Base-by-base conservation (phyloP, 2,329 filamentous ascomycete genomes). In the Chaetomiaceae sp. region DNA sequence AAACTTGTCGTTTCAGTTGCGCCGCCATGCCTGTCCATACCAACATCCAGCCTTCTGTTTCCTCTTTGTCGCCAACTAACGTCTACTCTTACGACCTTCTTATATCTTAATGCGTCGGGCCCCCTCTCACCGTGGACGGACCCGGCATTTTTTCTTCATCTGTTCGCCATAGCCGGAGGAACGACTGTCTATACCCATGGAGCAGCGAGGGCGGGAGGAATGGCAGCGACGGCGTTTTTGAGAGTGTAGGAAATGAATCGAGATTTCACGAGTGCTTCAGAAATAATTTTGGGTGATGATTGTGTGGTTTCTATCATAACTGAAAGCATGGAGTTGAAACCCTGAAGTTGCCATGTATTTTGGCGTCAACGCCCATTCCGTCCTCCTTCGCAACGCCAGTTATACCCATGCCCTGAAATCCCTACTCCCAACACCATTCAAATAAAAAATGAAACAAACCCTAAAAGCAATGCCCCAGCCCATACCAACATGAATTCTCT, bases 111-210 rank as follows among this genome's bases (percentile, higher is more conserved):
- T 57, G 17, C 43, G 19, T 19, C 42, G 51, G 47, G 37, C 7
- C 34, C 23, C 14, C 8, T 4, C n/a, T 36, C 15, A 29, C 29
- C 6, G 5, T 23, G 8, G 8, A 12, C 23, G n/a, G n/a, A n/a
- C 33, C 23, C 29, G n/a, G 27, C 14, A 33, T 34, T 37, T 40
- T 46, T 14, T 51, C 37, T 53, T 56, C 27, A 22, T 47, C 20
- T 51, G 38, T 53, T 45, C 33, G 14, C 37, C 25, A 45, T 39
- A 47, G 55, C 31, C 22, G 47, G 37, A 53, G 37, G 51, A 53
- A 46, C 43, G n/a, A 46, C 47, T 40, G 44, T 51, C 43, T 54
- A 57, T 57, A 57, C 55, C 55, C 55, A 44, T 3, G 47, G 43
- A 45, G 43, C 7, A 25, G 36, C 25, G 23, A 40, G 25, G 31